Conservation (phyloP, 768 basidiomycete genomes). For the Amanita pallidorosea region DNA sequence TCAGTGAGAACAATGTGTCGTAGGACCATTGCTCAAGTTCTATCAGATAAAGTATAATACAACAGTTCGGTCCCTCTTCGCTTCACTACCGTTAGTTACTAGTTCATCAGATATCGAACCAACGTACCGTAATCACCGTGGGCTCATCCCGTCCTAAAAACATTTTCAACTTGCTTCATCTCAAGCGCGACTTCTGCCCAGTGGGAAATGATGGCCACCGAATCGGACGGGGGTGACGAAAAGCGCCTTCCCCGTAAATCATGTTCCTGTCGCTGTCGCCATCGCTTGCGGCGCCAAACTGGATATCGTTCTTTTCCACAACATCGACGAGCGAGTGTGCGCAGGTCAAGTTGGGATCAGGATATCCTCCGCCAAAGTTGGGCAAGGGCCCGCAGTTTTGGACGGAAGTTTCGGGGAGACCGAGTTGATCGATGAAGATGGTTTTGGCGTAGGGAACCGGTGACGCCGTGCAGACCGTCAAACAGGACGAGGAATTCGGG, state of each 20-base stretch:
- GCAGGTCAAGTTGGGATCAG: slow-evolving; percentile 97
- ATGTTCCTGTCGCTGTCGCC: slow-evolving; percentile 99
- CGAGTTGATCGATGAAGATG: slow-evolving; percentile 76
- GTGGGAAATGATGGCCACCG: slow-evolving; percentile 97
- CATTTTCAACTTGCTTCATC: slow-evolving; percentile 74
- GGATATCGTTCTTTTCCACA: slow-evolving; percentile 78
- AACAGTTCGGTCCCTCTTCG: no score
- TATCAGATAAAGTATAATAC: no score
- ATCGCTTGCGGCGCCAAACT: slow-evolving; percentile 94
- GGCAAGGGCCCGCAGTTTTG: slow-evolving; percentile 90
- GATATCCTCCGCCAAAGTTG: slow-evolving; percentile 96
- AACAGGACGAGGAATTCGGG: slow-evolving; percentile 90
- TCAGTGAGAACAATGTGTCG: no score
- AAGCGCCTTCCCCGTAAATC: slow-evolving; percentile 97
- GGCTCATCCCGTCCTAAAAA: slow-evolving; percentile 84
- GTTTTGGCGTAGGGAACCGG: slow-evolving; percentile 91
- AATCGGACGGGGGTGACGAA: slow-evolving; percentile 98
- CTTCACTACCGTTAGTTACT: no score
- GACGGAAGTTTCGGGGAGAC: slow-evolving; percentile 66
- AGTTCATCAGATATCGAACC: no score
- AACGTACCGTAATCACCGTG: slow-evolving; percentile 87
- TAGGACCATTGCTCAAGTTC: no score
- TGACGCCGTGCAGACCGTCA: slow-evolving; percentile 94
- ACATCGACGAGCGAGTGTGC: slow-evolving; percentile 88
- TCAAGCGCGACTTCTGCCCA: slow-evolving; percentile 84